Conservation (phyloP, 129 eudicot genomes). For the Silybum marianum region DNA sequence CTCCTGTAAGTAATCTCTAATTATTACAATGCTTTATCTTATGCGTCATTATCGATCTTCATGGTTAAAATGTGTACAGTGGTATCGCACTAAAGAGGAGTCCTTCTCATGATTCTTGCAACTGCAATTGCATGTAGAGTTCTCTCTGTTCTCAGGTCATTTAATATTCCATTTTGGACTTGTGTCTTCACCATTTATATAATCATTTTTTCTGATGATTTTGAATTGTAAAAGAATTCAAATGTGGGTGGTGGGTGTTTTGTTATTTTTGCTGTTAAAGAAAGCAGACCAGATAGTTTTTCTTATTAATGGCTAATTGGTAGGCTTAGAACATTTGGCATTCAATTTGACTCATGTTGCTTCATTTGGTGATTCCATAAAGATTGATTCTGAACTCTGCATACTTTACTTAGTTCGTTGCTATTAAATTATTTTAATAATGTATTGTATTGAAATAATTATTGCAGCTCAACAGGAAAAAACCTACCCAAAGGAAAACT, state of each 20-base stretch:
- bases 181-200: background rate
- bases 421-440: background rate
- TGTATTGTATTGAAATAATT: background rate
- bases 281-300: background rate
- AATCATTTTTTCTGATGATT: background rate
- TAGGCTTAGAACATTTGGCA: too few species aligned
- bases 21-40: conserved; percentile 6
- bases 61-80: conserved; percentile 11
- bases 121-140: background rate
- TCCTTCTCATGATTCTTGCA: conserved; percentile 4
- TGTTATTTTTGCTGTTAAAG: background rate
- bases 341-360: too few species aligned
- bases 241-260: background rate
- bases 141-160: conserved; percentile 1
- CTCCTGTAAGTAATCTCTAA: conserved; percentile 52
- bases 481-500: conserved; percentile 29
- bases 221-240: background rate
- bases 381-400: conserved; percentile 1
- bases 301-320: background rate
- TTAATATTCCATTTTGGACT: conserved; percentile 1
- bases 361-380: background rate
- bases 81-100: background rate
- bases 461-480: conserved; percentile 29
- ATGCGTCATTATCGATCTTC: background rate
- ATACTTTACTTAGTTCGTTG: conserved; percentile 1